A percentile compares a stretch with the other conserved stretches of the same genome.
Conservation (phyloP, 768 basidiomycete species). For the Termitomyces sp. region DNA sequence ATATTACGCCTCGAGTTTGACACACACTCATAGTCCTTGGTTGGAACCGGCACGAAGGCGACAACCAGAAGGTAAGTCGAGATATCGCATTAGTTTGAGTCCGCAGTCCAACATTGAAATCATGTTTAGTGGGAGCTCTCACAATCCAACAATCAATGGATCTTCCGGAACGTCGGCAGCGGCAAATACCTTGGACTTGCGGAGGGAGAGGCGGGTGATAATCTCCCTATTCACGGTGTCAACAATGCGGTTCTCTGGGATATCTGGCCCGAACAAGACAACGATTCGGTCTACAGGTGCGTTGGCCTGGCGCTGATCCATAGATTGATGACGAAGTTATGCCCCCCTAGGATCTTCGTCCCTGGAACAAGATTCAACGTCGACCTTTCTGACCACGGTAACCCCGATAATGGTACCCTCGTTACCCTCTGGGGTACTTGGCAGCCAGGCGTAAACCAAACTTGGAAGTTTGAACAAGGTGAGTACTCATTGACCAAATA, state of each 20-base stretch:
- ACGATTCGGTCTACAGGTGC: slow-evolving; percentile 15
- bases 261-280: slow-evolving; percentile 14
- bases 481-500: background rate
- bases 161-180: slow-evolving; percentile 13
- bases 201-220: slow-evolving; percentile 1
- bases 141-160: slow-evolving; percentile 11
- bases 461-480: slow-evolving; percentile 28
- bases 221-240: slow-evolving; percentile 8
- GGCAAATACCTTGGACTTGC: slow-evolving; percentile 15
- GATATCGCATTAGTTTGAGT: background rate
- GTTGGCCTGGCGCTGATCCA: background rate
- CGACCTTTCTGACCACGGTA: slow-evolving; percentile 39
- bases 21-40: slow-evolving; percentile 31
- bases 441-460: slow-evolving; percentile 32
- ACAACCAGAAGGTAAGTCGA: slow-evolving; percentile 36
- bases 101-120: background rate
- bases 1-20: background rate
- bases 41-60: slow-evolving; percentile 27
- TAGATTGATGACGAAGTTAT: background rate
- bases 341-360: slow-evolving; percentile 30
- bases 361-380: slow-evolving; percentile 23
- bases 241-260: slow-evolving; percentile 16
- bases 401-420: slow-evolving; percentile 31
- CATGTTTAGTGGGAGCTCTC: slow-evolving; percentile 16
- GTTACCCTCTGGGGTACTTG: slow-evolving; percentile 36